These are phyloP conservation scores for Geotrichum australiense DNA, from an alignment of 1,139 yeast species.

Conservation along the genomic window DNA sequence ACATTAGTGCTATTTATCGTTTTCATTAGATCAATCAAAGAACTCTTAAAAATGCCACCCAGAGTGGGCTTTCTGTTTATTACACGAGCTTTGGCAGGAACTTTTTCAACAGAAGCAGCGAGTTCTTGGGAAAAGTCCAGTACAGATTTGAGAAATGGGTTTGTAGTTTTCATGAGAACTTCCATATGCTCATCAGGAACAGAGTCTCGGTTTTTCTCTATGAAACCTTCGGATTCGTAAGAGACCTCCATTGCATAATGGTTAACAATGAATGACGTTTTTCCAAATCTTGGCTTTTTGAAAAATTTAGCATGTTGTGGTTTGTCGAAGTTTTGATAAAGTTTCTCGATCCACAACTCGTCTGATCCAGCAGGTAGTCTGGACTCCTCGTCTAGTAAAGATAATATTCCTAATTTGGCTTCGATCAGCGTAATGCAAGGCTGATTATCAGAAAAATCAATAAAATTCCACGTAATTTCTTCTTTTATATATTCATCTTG, in stretches of 20 bases:
- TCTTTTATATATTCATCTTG: conserved; percentile 92
- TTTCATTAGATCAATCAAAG: conserved; percentile 85
- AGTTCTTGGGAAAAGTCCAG: conserved; percentile 58
- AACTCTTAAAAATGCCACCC: conserved; percentile 89
- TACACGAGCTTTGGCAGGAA: conserved; percentile 24
- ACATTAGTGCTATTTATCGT: conserved; percentile 93
- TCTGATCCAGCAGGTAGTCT: conserved; percentile 92
- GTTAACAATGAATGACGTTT: conserved; percentile 78
- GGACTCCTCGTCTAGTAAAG: conserved; percentile 90
- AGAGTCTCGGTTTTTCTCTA: conserved; percentile 94
- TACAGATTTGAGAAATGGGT: conserved; percentile 56
- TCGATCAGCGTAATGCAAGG: conserved; percentile 95
- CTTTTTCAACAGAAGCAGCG: conserved; percentile 45
- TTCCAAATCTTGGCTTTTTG: conserved; percentile 92
- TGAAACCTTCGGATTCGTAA: conserved; percentile 89
- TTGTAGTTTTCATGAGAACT: conserved; percentile 63
- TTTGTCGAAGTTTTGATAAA: conserved; percentile 78
- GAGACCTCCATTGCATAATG: conserved; percentile 94
- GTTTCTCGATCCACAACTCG: conserved; percentile 84
- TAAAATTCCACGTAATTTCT: conserved; percentile 94
- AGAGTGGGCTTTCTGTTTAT: conserved; percentile 81
- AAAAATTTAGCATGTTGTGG: conserved; percentile 73
- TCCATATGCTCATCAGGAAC: conserved; percentile 94
- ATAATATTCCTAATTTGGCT: conserved; percentile 76
- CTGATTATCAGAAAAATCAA: conserved; percentile 93